These are phyloP conservation scores for Pholiota microspora DNA, from an alignment of 768 basidiomycete species.

Conservation along the genomic window DNA sequence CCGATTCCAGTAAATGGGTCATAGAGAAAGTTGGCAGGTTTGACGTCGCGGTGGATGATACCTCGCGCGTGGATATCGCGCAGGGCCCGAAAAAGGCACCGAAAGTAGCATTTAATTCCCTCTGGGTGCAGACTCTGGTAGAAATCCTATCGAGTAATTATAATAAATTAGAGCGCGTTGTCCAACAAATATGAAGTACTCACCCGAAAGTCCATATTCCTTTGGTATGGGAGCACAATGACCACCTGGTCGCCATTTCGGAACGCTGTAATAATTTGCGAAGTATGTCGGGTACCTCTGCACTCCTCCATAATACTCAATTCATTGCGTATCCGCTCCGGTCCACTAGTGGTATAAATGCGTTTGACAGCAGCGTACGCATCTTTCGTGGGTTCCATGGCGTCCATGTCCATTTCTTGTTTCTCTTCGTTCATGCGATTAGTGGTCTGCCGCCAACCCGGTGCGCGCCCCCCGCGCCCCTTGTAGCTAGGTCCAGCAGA, in stretches of 20 bases:
- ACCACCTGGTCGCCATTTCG: constrained; percentile 90
- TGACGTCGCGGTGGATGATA: constrained; percentile 96
- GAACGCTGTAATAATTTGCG: constrained; percentile 94
- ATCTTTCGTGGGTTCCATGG: constrained; percentile 31
- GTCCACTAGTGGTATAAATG: constrained; percentile 95
- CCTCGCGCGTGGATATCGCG: constrained; percentile 83
- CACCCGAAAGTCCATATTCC: constrained; percentile 92
- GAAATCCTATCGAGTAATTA: constrained; percentile 54
- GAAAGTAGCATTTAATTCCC: constrained; percentile 83
- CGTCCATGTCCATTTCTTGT: constrained; percentile 2
- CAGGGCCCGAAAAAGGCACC: constrained; percentile 87
- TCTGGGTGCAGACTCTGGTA: constrained; percentile 71
- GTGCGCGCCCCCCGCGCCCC: constrained; percentile 22
- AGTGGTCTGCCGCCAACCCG: constrained; percentile 5
- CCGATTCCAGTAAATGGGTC: constrained; percentile 83
- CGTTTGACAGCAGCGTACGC: constrained; percentile 93
- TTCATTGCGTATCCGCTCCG: constrained; percentile 90
- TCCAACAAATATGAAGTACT: constrained; percentile 29
- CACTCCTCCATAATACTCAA: constrained; percentile 85
- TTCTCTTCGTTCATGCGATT: constrained; percentile 8
- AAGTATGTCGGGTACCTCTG: constrained; percentile 82
- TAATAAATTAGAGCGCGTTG: neutral
- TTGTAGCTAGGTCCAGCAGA: constrained; percentile 33
- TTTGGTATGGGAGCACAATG: constrained; percentile 90
- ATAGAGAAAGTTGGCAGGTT: constrained; percentile 96